These are phyloP conservation scores for Podospora didyma DNA, from an alignment of 495 filamentous ascomycete species.

Conservation along the genomic window DNA sequence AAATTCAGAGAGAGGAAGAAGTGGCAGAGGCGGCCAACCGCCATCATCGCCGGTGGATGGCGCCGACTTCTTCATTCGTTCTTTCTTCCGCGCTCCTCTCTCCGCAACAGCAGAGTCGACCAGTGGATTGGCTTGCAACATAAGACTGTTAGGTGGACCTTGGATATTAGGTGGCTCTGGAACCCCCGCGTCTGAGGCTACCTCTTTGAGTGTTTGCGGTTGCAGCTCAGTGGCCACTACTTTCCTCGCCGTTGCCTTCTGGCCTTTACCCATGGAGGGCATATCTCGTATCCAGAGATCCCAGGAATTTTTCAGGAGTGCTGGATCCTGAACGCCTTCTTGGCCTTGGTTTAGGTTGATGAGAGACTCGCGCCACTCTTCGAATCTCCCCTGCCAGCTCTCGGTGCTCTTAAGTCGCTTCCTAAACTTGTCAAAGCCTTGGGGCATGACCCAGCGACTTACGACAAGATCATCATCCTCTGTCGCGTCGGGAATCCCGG, in stretches of 20 bases:
- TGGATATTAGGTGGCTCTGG: background rate
- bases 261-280: background rate
- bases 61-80: background rate
- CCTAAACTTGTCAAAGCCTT: background rate
- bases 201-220: conserved; percentile 1
- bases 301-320: conserved; percentile 18
- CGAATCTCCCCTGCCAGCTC: conserved; percentile 12
- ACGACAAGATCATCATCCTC: conserved; percentile 1
- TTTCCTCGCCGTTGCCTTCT: background rate
- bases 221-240: background rate
- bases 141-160: background rate
- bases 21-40: conserved; percentile 3
- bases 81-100: background rate
- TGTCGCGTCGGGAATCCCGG: background rate
- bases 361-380: conserved; percentile 15
- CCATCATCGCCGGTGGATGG: background rate
- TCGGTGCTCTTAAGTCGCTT: background rate
- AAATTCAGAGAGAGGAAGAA: conserved; percentile 2
- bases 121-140: background rate
- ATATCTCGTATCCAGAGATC: conserved; percentile 15
- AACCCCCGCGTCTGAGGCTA: background rate
- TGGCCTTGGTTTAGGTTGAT: conserved; percentile 15
- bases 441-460: conserved; percentile 9
- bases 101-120: background rate
- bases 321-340: conserved; percentile 7